Conservation (phyloP, 129 eudicot genomes). For the Pittosporum tobira region DNA sequence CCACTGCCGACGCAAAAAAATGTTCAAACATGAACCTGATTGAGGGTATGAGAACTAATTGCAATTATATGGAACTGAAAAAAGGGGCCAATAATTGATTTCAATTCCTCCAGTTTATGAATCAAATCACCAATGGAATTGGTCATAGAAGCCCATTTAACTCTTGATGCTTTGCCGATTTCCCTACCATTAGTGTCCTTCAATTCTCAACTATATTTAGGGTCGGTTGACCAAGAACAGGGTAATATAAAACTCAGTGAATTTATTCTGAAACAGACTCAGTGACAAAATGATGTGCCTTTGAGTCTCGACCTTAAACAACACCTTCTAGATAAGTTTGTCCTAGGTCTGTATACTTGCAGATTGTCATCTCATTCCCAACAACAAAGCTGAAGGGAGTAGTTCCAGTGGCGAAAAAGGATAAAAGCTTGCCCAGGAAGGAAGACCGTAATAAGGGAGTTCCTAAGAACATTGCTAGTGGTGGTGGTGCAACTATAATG, state of each 20-base stretch:
- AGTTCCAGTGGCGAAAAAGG: too few relatives aligned
- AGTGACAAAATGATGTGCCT: slow-evolving; percentile 66
- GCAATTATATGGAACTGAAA: slow-evolving; percentile 74
- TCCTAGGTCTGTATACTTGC: too few relatives aligned
- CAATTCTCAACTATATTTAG: slow-evolving; percentile 22
- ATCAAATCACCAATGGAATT: slow-evolving; percentile 13
- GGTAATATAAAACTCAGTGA: slow-evolving; percentile 54
- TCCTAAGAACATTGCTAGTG: too few relatives aligned
- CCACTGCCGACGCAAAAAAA: too few relatives aligned
- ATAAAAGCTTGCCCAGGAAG: too few relatives aligned
- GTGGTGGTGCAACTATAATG: too few relatives aligned
- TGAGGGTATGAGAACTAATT: too few relatives aligned
- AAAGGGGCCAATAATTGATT: slow-evolving; percentile 42
- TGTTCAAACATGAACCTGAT: too few relatives aligned
- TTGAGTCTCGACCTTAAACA: slow-evolving; percentile 49
- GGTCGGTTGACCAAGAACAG: slow-evolving; percentile 53
- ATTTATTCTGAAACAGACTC: slow-evolving; percentile 83
- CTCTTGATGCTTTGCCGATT: slow-evolving; percentile 18
- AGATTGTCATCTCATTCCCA: too few relatives aligned
- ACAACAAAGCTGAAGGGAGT: too few relatives aligned
- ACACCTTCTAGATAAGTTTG: slow-evolving; percentile 42
- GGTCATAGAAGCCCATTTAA: slow-evolving; percentile 32
- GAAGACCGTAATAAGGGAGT: too few relatives aligned
- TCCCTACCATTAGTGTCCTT: not conserved
- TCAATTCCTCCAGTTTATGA: slow-evolving; percentile 24